phyloP scores from a whole-genome alignment of 192 early-diverging fungal genomes.

The Coemansia sp. region DNA sequence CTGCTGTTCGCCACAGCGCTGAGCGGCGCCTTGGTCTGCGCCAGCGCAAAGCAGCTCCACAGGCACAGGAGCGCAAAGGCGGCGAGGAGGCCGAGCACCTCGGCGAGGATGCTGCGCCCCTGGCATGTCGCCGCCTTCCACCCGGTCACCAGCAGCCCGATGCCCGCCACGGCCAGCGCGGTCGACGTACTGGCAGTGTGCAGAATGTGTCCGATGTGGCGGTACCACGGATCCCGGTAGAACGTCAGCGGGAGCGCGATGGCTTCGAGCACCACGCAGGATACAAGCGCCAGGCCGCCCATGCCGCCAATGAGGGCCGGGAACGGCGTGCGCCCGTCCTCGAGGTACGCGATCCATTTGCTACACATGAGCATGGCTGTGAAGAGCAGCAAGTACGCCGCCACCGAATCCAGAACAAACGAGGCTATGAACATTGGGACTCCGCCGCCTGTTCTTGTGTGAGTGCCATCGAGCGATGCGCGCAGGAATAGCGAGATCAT shows the following conservation, averaged over 20 bases:
- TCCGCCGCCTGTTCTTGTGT: no score
- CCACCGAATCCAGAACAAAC: slow-evolving; percentile 18
- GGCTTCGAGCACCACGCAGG: slow-evolving; percentile 18
- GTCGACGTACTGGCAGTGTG: slow-evolving; percentile 2
- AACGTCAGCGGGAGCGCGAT: slow-evolving; percentile 21
- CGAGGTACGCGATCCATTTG: slow-evolving; percentile 21
- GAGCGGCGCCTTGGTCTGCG: slow-evolving; percentile 26
- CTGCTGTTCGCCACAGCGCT: slow-evolving; percentile 13
- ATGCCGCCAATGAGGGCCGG: neutral
- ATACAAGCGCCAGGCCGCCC: neutral
- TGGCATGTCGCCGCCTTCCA: slow-evolving; percentile 9
- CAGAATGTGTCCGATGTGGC: slow-evolving; percentile 21
- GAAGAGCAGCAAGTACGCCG: slow-evolving; percentile 14
- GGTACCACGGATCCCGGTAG: neutral
- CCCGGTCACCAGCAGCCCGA: slow-evolving; percentile 17
- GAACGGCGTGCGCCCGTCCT: neutral
- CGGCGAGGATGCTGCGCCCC: neutral
- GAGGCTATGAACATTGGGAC: slow-evolving; percentile 25
- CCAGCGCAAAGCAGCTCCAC: slow-evolving; percentile 35
- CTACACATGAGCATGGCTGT: slow-evolving; percentile 9
- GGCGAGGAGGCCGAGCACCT: slow-evolving; percentile 2
- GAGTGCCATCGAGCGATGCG: slow-evolving; percentile 8
- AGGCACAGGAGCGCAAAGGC: slow-evolving; percentile 20
- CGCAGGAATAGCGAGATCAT: slow-evolving; percentile 34
- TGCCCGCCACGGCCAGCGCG: slow-evolving; percentile 8